These are phyloP conservation scores for Phytophthora vignae DNA, from an alignment of 352 stramenopile species.

Conservation along the genomic window DNA sequence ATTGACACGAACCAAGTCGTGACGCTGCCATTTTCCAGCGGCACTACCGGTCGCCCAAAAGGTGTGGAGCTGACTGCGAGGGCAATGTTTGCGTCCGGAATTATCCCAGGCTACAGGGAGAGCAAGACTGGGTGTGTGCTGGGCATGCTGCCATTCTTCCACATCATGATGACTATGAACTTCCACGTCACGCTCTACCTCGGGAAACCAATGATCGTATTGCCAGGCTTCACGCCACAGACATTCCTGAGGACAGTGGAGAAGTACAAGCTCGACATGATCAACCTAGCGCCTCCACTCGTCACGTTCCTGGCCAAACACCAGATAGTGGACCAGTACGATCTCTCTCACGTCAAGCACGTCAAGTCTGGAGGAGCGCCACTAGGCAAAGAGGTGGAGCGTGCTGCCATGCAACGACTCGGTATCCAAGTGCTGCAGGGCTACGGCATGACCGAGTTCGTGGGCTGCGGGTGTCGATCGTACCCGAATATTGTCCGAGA, in stretches of 20 bases:
- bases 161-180: slow-evolving; percentile 88
- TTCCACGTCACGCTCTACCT: slow-evolving; percentile 72
- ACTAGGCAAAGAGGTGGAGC: slow-evolving; percentile 75
- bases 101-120: slow-evolving; percentile 57
- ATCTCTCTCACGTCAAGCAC: slow-evolving; percentile 72
- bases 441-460: slow-evolving; percentile 73
- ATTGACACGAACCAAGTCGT: slow-evolving; percentile 33
- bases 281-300: slow-evolving; percentile 83
- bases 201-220: slow-evolving; percentile 77
- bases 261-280: slow-evolving; percentile 56
- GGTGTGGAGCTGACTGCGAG: slow-evolving; percentile 90
- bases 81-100: slow-evolving; percentile 80
- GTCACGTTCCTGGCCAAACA: slow-evolving; percentile 81
- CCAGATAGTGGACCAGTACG: slow-evolving; percentile 88
- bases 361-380: slow-evolving; percentile 86
- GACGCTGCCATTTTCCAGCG: slow-evolving; percentile 91
- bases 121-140: slow-evolving; percentile 32
- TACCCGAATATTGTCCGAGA: slow-evolving; percentile 21
- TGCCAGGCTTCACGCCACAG: slow-evolving; percentile 85
- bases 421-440: slow-evolving; percentile 46
- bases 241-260: slow-evolving; percentile 78
- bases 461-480: slow-evolving; percentile 48
- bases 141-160: slow-evolving; percentile 91
- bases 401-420: slow-evolving; percentile 64
- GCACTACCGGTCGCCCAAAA: slow-evolving; percentile 91